Conservation (phyloP, 2,329 filamentous ascomycete species). For the Dothideomycetes sp. region DNA sequence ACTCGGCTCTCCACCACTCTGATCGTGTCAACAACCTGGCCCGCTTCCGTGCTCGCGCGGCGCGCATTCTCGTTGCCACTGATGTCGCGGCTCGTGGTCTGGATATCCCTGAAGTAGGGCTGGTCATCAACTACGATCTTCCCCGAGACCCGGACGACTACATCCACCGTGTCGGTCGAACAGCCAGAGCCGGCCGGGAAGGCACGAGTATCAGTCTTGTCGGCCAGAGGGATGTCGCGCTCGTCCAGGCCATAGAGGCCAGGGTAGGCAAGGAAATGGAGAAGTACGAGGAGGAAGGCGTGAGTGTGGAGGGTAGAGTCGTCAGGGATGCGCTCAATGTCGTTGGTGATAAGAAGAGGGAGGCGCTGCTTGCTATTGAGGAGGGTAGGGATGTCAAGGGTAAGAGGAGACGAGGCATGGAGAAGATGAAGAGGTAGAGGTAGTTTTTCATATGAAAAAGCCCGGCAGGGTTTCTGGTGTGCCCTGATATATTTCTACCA, state of each 20-base stretch:
- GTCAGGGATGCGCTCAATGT: slow-evolving; percentile 75
- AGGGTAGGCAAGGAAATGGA: slow-evolving; percentile 72
- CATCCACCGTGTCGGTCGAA: slow-evolving; percentile 91
- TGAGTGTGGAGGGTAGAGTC: slow-evolving; percentile 86
- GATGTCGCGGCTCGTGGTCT: slow-evolving; percentile 91
- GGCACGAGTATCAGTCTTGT: slow-evolving; percentile 82
- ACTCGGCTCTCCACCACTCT: slow-evolving; percentile 75
- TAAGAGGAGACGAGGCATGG: slow-evolving; percentile 46
- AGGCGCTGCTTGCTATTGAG: slow-evolving; percentile 82
- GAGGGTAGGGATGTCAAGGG: slow-evolving; percentile 84
- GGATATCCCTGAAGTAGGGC: slow-evolving; percentile 81
- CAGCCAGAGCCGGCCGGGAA: slow-evolving; percentile 75
- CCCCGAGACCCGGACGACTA: slow-evolving; percentile 96
- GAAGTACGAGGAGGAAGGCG: slow-evolving; percentile 77
- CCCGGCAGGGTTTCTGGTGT: too few relatives aligned
- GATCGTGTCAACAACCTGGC: slow-evolving; percentile 81
- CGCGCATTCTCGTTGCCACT: slow-evolving; percentile 83
- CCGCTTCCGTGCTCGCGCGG: slow-evolving; percentile 80
- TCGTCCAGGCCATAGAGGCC: slow-evolving; percentile 81
- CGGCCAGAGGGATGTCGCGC: slow-evolving; percentile 82
- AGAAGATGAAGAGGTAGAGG: slow-evolving; percentile 9
- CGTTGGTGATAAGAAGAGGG: slow-evolving; percentile 90
- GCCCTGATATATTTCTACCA: too few relatives aligned
- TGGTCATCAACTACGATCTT: slow-evolving; percentile 93
- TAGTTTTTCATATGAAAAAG: too few relatives aligned